phyloP scores from a whole-genome alignment of 1,284 basidiomycete species.

The Grifola frondosa region DNA sequence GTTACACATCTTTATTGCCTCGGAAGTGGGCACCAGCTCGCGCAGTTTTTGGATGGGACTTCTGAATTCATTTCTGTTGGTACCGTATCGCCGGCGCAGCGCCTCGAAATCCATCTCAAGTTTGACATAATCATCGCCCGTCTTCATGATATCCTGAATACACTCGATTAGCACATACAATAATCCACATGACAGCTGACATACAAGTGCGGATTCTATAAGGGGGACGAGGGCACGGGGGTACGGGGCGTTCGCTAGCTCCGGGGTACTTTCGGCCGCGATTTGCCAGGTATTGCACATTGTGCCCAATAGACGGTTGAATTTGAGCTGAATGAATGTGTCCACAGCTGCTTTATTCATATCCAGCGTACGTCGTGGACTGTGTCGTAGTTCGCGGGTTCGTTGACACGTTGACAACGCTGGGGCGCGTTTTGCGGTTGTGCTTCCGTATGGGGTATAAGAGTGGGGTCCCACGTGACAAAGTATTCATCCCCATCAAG shows the following conservation, averaged over 20 bases:
- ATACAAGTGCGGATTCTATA: slow-evolving; percentile 19
- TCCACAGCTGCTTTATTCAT: slow-evolving; percentile 14
- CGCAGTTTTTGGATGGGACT: slow-evolving; percentile 18
- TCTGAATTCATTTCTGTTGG: background rate
- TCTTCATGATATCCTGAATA: slow-evolving; percentile 21
- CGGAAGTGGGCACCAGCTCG: slow-evolving; percentile 14
- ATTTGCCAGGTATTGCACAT: slow-evolving; percentile 19
- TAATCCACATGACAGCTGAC: background rate
- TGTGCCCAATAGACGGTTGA: slow-evolving; percentile 12
- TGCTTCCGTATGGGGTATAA: slow-evolving; percentile 8
- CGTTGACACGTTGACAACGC: background rate
- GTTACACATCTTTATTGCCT: background rate
- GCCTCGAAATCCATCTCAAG: slow-evolving; percentile 10
- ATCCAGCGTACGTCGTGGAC: background rate
- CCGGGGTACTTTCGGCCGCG: slow-evolving; percentile 10
- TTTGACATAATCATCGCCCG: slow-evolving; percentile 13
- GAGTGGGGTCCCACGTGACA: slow-evolving; percentile 17
- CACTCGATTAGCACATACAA: background rate
- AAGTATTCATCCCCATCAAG: slow-evolving; percentile 25
- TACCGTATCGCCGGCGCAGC: background rate
- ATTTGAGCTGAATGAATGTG: slow-evolving; percentile 20
- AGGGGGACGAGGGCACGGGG: slow-evolving; percentile 13
- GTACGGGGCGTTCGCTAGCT: slow-evolving; percentile 12
- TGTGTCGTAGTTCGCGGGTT: background rate
- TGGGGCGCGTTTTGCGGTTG: slow-evolving; percentile 1